These are phyloP conservation scores for Hippophae gyantsensis DNA, from an alignment of 306 rosid genomes.

Conservation along the genomic window DNA sequence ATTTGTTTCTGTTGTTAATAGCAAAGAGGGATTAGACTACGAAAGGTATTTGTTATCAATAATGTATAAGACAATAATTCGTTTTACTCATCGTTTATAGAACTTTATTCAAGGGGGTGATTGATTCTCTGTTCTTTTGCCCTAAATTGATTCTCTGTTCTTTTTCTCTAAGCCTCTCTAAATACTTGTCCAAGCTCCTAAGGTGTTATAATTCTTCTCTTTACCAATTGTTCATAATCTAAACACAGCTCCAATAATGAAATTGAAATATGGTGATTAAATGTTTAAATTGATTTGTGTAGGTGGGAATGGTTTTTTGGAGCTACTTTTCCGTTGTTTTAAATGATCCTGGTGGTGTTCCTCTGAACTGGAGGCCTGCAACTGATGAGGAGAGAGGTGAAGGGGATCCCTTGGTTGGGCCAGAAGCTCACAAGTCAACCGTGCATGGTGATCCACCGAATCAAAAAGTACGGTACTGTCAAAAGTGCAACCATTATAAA, in stretches of 20 bases:
- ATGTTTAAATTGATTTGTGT: slow-evolving; percentile 8
- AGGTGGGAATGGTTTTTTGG: slow-evolving; percentile 79
- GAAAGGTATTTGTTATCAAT: neutral
- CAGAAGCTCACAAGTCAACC: slow-evolving; percentile 23
- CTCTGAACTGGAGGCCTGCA: slow-evolving; percentile 54
- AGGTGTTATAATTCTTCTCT: neutral
- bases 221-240: neutral
- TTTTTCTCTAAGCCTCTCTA: neutral
- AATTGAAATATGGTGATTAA: slow-evolving; percentile 19
- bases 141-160: neutral
- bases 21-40: neutral
- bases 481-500: slow-evolving; percentile 67
- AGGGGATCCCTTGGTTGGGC: slow-evolving; percentile 33
- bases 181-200: neutral
- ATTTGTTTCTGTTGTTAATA: neutral
- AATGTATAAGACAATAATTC: neutral
- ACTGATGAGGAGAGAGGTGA: slow-evolving; percentile 48
- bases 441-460: slow-evolving; percentile 18
- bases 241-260: slow-evolving; percentile 2
- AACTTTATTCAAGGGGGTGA: neutral
- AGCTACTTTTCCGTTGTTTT: slow-evolving; percentile 61
- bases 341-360: slow-evolving; percentile 63
- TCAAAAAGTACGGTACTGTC: slow-evolving; percentile 47
- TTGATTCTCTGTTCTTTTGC: neutral
- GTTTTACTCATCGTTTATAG: neutral